phyloP scores from a whole-genome alignment of 1,284 basidiomycete species.

The Peniophora sp. region DNA sequence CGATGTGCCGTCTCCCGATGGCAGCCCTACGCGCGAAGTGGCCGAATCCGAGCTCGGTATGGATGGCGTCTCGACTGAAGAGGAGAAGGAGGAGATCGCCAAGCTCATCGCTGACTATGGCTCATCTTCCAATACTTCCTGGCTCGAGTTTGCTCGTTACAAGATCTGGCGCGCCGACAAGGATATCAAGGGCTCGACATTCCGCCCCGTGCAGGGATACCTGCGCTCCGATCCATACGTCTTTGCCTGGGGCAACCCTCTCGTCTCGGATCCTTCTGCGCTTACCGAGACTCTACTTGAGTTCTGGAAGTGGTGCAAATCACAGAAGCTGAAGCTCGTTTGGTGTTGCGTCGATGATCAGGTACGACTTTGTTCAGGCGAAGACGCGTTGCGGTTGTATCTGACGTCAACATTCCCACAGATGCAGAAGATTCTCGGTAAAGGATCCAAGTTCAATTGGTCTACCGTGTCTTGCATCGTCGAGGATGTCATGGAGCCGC shows the following conservation, averaged over 20 bases:
- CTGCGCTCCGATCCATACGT: constrained; percentile 20
- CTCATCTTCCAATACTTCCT: constrained; percentile 34
- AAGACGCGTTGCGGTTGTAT: too few species aligned
- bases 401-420: too few species aligned
- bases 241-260: constrained; percentile 40
- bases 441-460: constrained; percentile 22
- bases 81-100: constrained; percentile 22
- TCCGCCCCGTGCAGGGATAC: constrained; percentile 31
- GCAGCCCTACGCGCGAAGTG: background rate
- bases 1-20: background rate
- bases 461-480: constrained; percentile 34
- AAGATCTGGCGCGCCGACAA: constrained; percentile 29
- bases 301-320: constrained; percentile 27
- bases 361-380: too few species aligned
- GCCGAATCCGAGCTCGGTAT: background rate
- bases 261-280: constrained; percentile 30
- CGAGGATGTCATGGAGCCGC: constrained; percentile 23
- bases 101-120: constrained; percentile 31
- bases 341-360: constrained; percentile 35
- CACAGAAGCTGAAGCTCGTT: constrained; percentile 24
- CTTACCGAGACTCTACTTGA: constrained; percentile 24
- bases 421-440: constrained; percentile 28
- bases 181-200: constrained; percentile 28
- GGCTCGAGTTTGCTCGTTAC: constrained; percentile 39
- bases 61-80: constrained; percentile 2